Evolutionary conservation across 176 grass and related monocot species (phyloP).

Genomic region (Puya raimondii): DNA sequence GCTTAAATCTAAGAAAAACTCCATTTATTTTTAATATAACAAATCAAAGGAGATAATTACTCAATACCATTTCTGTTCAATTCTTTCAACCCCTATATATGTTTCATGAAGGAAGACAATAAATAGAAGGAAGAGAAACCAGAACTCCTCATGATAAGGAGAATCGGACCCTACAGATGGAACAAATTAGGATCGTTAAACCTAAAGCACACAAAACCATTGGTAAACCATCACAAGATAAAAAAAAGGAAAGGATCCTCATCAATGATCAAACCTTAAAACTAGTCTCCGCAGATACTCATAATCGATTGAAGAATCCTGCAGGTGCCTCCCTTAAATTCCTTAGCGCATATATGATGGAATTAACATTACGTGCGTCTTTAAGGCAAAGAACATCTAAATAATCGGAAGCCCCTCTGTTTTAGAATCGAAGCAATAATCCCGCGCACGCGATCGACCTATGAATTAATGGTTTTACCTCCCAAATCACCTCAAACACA

Average conservation of each 20-base stretch:
- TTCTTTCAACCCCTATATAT: not conserved
- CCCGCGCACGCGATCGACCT: not conserved
- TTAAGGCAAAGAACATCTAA: not conserved
- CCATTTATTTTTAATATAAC: too few species aligned
- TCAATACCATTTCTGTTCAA: too few species aligned
- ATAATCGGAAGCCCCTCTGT: not conserved
- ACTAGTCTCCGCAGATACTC: not conserved
- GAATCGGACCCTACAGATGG: not conserved
- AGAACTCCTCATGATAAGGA: not conserved
- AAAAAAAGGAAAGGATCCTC: not conserved
- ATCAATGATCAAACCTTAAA: not conserved
- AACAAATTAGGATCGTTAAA: not conserved
- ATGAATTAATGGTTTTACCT: not conserved
- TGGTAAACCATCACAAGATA: not conserved
- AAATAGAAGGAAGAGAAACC: not conserved
- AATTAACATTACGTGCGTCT: not conserved
- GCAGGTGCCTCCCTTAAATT: not conserved
- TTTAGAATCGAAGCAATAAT: not conserved
- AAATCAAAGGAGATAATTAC: too few species aligned
- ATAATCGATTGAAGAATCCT: not conserved
- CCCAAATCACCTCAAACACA: slow-evolving; percentile 6
- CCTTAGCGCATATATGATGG: not conserved
- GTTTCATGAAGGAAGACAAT: not conserved
- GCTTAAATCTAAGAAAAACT: slow-evolving; percentile 1
- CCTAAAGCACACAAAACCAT: not conserved